Evolutionary conservation across 176 grass and related monocot species (phyloP), one percentile per base, ranked within the genome.

Genomic region (Eleusine indica): DNA sequence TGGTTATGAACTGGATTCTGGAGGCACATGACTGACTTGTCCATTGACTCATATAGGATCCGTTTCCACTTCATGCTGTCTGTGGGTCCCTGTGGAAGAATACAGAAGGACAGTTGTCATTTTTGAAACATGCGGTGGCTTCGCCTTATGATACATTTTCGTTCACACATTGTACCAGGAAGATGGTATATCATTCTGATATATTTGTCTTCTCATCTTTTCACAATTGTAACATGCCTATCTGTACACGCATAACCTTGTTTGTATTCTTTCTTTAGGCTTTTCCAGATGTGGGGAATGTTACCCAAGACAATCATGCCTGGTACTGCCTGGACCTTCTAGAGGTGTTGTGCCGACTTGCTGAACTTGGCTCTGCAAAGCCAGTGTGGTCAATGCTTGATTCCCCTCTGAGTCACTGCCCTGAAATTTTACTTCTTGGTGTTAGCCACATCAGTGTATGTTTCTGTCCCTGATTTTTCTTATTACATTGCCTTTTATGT

Each of bases 51-150:
- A 56, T 85, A 35, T 75, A 95, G 91, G 89, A 98, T 85, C 96
- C 89, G 66, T 98, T 98, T 86, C 93, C 96, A 16, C 93, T 95
- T 86, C 79, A 95, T 85, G 93, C 89, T 25, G 71, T 95, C 75
- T 98, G 91, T 86, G 93, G 93, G 51, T 93, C 93, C 77, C 74
- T 93, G 39, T 98, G 96, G 96, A 98, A 90, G 66, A 95, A 95
- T 94, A 87, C 87, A 85, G 93, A 98, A 87, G 96, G 93, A 54
- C 96, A 95, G 28, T 66, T 98, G 71, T 98, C 96, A 69, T 92
- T 98, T 57, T 87, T 98, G 68, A 95, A 90, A 84, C 83, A 93
- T 93, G 93, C 93, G 5, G 93, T 90, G 70, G 87, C 77, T 39
- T 83, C 89, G 8, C 69, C 87, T 41, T 15, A 81, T 88, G 91